These are phyloP conservation scores for Pistacia integerrima DNA, from an alignment of 345 rosid genomes.

Conservation along the genomic window DNA sequence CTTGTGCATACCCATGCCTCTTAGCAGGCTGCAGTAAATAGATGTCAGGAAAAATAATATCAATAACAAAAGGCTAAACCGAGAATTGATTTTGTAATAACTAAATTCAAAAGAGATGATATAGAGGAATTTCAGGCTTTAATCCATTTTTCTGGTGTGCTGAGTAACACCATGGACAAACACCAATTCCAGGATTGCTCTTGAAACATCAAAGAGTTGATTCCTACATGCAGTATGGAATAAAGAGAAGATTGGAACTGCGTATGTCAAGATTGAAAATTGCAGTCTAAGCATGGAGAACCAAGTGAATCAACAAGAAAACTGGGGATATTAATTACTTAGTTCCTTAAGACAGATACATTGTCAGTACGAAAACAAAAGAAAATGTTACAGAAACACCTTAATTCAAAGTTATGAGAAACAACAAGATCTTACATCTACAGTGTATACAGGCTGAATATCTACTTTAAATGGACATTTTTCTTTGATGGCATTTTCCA, in stretches of 20 bases:
- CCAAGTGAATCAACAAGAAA: not conserved
- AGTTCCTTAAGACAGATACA: not conserved
- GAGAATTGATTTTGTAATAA: not conserved
- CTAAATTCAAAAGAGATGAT: not conserved
- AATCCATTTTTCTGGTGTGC: not conserved
- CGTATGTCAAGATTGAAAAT: not conserved
- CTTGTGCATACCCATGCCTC: conserved; percentile 64
- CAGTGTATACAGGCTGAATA: conserved; percentile 83
- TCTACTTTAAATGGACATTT: conserved; percentile 84
- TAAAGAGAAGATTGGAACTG: not conserved
- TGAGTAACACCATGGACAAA: not conserved
- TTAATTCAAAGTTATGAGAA: too few species aligned
- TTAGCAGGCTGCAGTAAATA: not conserved
- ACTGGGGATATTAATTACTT: not conserved
- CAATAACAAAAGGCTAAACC: not conserved
- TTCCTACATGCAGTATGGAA: not conserved
- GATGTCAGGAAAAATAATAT: conserved; percentile 2
- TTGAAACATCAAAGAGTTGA: not conserved
- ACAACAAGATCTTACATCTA: conserved; percentile 55
- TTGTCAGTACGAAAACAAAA: not conserved
- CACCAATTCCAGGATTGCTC: not conserved
- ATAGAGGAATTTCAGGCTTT: not conserved
- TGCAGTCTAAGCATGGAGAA: not conserved
- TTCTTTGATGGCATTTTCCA: conserved; percentile 65
- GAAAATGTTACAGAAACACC: not conserved